These are phyloP conservation scores for Carex kokanica DNA, from an alignment of 176 grass and related monocot species.

Conservation along the genomic window DNA sequence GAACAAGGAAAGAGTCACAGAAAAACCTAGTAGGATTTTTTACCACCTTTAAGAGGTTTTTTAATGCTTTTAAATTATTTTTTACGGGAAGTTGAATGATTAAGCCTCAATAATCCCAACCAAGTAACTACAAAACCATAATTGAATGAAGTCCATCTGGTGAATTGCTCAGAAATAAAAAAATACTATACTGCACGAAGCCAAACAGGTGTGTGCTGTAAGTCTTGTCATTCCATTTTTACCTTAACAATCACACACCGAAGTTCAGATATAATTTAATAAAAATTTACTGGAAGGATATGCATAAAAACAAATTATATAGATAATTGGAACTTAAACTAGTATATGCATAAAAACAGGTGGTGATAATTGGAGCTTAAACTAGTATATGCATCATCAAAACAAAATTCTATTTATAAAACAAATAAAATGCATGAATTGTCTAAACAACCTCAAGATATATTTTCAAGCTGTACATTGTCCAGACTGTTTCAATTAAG, in stretches of 20 bases:
- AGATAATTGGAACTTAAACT: background rate
- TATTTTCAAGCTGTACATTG: background rate
- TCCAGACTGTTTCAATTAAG: background rate
- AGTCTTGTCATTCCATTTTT: background rate
- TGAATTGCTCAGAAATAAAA: background rate
- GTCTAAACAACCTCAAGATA: background rate
- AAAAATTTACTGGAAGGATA: background rate
- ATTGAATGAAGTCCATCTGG: background rate
- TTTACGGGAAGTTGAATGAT: background rate
- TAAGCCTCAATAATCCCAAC: background rate
- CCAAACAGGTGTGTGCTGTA: background rate
- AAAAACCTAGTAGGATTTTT: background rate
- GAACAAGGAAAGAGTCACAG: background rate
- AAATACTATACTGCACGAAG: background rate
- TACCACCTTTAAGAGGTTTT: background rate
- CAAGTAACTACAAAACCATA: background rate
- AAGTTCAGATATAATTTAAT: background rate
- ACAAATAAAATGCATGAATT: background rate
- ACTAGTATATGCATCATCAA: background rate
- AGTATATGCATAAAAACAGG: no score
- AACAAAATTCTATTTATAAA: background rate
- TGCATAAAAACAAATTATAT: background rate
- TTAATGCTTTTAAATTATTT: background rate
- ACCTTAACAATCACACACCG: background rate
- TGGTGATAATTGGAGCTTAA: background rate